These are phyloP conservation scores for Ustilaginoidea virens DNA, from an alignment of 2,329 filamentous ascomycete genomes.

Conservation along the genomic window DNA sequence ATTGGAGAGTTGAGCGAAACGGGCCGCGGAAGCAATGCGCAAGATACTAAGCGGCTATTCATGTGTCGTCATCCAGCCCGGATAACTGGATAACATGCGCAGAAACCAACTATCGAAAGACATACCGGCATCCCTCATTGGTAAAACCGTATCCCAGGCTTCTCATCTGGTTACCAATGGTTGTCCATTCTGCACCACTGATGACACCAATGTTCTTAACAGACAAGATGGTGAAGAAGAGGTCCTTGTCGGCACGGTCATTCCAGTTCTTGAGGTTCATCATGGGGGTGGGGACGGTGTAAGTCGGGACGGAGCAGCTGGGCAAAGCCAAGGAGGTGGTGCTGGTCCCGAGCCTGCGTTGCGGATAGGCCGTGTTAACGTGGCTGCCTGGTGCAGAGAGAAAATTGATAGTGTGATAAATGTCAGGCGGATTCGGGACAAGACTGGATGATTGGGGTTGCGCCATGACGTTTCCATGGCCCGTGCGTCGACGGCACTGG, in stretches of 20 bases:
- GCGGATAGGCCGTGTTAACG: conserved; percentile 21
- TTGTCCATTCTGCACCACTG: conserved; percentile 46
- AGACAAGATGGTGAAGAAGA: conserved; percentile 47
- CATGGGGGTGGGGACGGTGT: conserved; percentile 8
- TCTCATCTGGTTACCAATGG: conserved; percentile 46
- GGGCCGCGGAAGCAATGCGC: too few relatives aligned
- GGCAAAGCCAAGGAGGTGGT: background rate
- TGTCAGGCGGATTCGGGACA: conserved; percentile 10
- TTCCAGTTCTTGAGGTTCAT: conserved; percentile 46
- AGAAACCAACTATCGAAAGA: conserved; percentile 7
- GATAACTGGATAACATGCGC: background rate
- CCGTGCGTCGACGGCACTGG: conserved; percentile 13
- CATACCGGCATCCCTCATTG: conserved; percentile 48
- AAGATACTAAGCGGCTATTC: too few relatives aligned
- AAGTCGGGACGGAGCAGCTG: conserved; percentile 6
- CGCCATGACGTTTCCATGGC: conserved; percentile 7
- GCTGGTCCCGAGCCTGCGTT: conserved; percentile 4
- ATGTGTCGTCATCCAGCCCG: too few relatives aligned
- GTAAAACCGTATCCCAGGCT: conserved; percentile 45
- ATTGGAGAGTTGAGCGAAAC: too few relatives aligned
- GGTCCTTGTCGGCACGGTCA: conserved; percentile 44
- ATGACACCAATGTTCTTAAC: conserved; percentile 49
- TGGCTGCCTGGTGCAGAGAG: conserved; percentile 15
- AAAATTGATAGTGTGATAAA: conserved; percentile 28
- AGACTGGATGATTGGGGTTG: background rate